Percentiles rank a stretch among this genome's conserved stretches.
phyloP scores from a whole-genome alignment of 768 basidiomycete genomes.

The Mycena alexandri region DNA sequence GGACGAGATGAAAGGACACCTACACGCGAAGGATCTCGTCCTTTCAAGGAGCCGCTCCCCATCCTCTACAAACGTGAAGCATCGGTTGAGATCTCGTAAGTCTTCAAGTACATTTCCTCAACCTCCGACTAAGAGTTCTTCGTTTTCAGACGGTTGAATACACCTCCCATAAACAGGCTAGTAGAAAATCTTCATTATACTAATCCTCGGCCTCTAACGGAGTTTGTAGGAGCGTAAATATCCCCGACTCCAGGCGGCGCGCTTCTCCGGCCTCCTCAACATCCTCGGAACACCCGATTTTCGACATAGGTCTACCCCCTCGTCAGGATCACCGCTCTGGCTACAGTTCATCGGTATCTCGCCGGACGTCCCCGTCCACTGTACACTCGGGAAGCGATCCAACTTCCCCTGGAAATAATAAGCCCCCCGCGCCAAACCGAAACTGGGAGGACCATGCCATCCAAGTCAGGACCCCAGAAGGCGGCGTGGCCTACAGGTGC shows the following conservation, averaged over 20 bases:
- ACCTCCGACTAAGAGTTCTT: neutral
- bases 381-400: constrained; percentile 9
- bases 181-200: neutral
- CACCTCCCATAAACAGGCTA: constrained; percentile 5
- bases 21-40: neutral
- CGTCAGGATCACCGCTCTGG: constrained; percentile 25
- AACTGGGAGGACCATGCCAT: constrained; percentile 42
- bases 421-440: constrained; percentile 15
- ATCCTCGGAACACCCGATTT: constrained; percentile 12
- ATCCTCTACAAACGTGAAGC: neutral
- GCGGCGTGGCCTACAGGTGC: constrained; percentile 43
- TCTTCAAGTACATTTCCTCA: neutral
- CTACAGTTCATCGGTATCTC: constrained; percentile 1
- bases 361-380: constrained; percentile 17
- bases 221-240: neutral
- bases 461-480: constrained; percentile 35
- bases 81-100: constrained; percentile 15
- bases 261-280: constrained; percentile 13
- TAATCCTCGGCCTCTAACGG: neutral
- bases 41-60: neutral
- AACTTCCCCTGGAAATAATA: neutral
- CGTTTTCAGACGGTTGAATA: constrained; percentile 4
- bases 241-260: neutral
- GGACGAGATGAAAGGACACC: constrained; percentile 2
- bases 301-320: constrained; percentile 25